Evolutionary conservation across 176 grass and related monocot genomes (phyloP), one percentile per base, ranked within the genome.

Genomic region (Zoysia pacifica): DNA sequence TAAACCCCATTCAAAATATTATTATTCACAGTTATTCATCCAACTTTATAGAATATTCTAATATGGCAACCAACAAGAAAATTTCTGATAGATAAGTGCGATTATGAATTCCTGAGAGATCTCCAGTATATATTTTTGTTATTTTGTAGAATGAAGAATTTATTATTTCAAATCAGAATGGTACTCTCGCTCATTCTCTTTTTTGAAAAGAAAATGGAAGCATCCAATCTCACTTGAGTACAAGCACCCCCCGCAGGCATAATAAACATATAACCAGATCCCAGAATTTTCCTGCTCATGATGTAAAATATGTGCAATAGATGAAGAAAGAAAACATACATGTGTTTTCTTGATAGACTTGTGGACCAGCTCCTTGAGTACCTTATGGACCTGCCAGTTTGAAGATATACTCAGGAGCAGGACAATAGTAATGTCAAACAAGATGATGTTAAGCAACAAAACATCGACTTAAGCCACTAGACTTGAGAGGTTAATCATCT

Each of bases 361-460:
- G 86, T 91, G 93, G 12, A 95, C 90, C 18, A 99, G 86, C 61
- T 99, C 93, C 79, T 99, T 99, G 7, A 99, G 84, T 79, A 99
- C 90, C 52, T 75, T 79, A 86, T 99, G 96, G 65, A 99, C 96
- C 96, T 98, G 84, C 36, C 82, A 90, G 60, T 49, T 69, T 66
- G 62, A 62, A 74, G 37, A 19, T 5, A 73, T 3, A 5, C n/a
- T 73, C 42, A 78, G 49, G 62, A 83, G 60, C 49, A 78, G 11
- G 14, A 50, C 18, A 77, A 77, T 14, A 16, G 2, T 11, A 48
- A 46, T 49, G 59, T 20, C 73, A 1, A 5, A 48, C 11, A 63
- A 5, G 45, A 5, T 48, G 9, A 62, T 48, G 20, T 9, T 48
- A 62, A 62, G 35, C 49, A 13, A 35, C 16, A 11, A 75, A 62